Evolutionary conservation across 495 filamentous ascomycete species (phyloP).

Genomic region (Tetracladium marchalianum): DNA sequence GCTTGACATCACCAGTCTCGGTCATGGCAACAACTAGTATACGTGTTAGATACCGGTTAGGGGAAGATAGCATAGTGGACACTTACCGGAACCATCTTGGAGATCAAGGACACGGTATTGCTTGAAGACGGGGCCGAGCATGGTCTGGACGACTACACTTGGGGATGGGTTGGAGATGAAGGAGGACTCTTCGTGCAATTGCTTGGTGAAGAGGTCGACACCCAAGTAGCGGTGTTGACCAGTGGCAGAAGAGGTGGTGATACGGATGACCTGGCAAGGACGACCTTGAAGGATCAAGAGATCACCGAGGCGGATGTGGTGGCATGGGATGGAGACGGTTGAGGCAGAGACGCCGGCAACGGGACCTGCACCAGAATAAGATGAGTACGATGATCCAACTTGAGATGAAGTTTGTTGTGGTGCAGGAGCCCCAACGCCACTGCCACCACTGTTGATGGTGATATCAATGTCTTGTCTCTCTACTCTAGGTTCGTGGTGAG

Average conservation of each 20-base stretch:
- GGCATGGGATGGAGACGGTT: conserved; percentile 96
- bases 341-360: conserved; percentile 39
- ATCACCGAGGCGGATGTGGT: conserved; percentile 98
- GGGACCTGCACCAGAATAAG: too few species aligned
- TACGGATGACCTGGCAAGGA: conserved; percentile 99
- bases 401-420: conserved; percentile 10
- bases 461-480: conserved; percentile 46
- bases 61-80: background rate
- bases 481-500: conserved; percentile 9
- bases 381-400: background rate
- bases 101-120: conserved; percentile 99
- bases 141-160: conserved; percentile 96
- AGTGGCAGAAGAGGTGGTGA: conserved; percentile 94
- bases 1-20: conserved; percentile 82
- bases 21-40: conserved; percentile 19
- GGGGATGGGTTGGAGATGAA: conserved; percentile 95
- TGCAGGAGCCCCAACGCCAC: conserved; percentile 12
- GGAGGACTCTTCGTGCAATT: conserved; percentile 96
- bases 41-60: conserved; percentile 36
- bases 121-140: conserved; percentile 99
- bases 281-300: conserved; percentile 98
- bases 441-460: conserved; percentile 12
- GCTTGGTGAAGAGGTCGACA: conserved; percentile 99
- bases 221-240: conserved; percentile 99
- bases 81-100: conserved; percentile 59